Evolutionary conservation across 176 grass and related monocot species (phyloP).

Genomic region (Oryza longistaminata): DNA sequence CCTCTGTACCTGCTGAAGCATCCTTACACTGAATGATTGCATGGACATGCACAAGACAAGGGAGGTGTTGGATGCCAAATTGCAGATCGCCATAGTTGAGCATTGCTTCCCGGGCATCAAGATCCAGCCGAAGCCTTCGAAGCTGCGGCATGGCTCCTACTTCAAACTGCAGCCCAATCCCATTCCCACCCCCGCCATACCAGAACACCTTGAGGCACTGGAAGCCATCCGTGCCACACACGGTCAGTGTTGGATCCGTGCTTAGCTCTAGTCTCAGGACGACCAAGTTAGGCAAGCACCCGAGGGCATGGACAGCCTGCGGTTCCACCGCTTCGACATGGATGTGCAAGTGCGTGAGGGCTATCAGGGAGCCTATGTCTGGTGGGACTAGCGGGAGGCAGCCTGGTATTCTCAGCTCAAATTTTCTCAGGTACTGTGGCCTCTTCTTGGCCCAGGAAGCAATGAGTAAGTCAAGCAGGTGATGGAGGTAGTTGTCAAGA

Average conservation of each 20-base stretch:
- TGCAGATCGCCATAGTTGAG: not conserved
- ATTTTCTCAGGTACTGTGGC: not conserved
- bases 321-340: too few relatives aligned
- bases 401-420: slow-evolving; percentile 11
- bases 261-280: not conserved
- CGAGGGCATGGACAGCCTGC: not conserved
- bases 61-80: not conserved
- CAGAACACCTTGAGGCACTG: not conserved
- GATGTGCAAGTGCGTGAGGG: slow-evolving; percentile 20
- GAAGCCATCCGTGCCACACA: not conserved
- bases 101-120: not conserved
- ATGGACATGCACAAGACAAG: not conserved
- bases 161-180: not conserved
- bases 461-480: not conserved
- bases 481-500: not conserved
- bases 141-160: slow-evolving; percentile 25
- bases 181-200: not conserved
- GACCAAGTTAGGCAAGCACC: not conserved
- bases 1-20: not conserved
- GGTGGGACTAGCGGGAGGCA: not conserved
- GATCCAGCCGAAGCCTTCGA: not conserved
- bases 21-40: not conserved
- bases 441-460: too few relatives aligned
- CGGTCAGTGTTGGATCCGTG: not conserved
- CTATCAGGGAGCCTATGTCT: not conserved